Conservation (phyloP, 2,329 filamentous ascomycete species). For the Monosporascus ibericus region DNA sequence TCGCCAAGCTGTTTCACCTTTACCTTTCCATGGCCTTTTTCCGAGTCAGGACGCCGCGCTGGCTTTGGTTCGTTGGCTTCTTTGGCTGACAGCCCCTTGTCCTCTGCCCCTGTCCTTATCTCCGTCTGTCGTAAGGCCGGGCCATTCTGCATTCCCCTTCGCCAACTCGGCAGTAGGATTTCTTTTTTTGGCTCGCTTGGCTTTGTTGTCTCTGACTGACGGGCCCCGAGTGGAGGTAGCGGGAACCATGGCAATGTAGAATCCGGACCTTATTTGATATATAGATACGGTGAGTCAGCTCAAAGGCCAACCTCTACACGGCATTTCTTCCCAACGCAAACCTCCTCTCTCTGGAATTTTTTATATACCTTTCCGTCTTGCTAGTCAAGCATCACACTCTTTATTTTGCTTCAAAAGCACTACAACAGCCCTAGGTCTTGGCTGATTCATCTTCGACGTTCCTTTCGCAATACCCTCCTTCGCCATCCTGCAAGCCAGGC, state of each 20-base stretch:
- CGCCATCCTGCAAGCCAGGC: neutral
- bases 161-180: neutral
- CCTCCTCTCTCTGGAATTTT: neutral
- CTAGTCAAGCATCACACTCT: neutral
- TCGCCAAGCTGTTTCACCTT: neutral
- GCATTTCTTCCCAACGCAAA: neutral
- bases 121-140: neutral
- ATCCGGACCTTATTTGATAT: neutral
- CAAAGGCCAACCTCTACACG: neutral
- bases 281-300: neutral
- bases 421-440: neutral
- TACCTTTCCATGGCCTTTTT: neutral
- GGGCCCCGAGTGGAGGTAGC: neutral
- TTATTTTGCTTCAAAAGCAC: neutral
- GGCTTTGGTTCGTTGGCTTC: neutral
- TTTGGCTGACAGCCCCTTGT: neutral
- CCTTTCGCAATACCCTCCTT: neutral
- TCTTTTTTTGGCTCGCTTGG: neutral
- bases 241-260: neutral
- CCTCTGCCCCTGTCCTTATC: neutral
- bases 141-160: neutral
- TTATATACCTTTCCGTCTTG: neutral
- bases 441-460: neutral
- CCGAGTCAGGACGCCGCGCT: neutral
- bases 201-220: neutral